These are phyloP conservation scores for Moesziomyces globuligerus DNA, from an alignment of 1,284 basidiomycete species.

Conservation along the genomic window DNA sequence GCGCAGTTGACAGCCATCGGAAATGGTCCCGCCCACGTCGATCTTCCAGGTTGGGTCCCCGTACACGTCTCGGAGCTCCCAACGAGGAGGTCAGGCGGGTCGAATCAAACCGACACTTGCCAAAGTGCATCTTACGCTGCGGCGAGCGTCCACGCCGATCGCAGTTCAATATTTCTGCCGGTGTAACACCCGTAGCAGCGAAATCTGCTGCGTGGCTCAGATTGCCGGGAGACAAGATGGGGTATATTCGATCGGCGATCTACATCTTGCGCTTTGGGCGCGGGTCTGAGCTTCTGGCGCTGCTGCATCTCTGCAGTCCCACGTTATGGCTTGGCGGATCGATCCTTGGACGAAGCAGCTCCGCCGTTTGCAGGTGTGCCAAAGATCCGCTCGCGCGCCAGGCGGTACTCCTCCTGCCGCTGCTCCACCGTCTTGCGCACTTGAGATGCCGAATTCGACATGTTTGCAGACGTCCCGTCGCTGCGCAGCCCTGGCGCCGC, in stretches of 20 bases:
- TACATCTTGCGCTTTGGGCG: no score
- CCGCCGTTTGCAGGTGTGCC: conserved; percentile 9
- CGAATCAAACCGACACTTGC: no score
- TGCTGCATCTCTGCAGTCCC: no score
- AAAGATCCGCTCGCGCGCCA: conserved; percentile 46
- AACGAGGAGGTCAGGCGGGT: not conserved
- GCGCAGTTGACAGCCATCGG: not conserved
- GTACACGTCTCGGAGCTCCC: not conserved
- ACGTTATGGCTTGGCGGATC: conserved; percentile 4
- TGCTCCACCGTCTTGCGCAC: conserved; percentile 47
- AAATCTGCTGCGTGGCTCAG: no score
- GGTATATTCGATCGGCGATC: not conserved
- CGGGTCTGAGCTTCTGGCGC: no score
- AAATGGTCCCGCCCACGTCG: not conserved
- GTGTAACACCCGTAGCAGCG: no score
- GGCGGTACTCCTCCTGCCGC: conserved; percentile 44
- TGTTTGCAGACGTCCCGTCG: conserved; percentile 14
- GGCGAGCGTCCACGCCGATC: no score
- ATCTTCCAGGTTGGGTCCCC: not conserved
- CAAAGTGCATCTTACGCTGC: no score
- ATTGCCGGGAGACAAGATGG: not conserved
- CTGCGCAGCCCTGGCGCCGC: conserved; percentile 35
- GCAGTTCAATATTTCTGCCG: no score
- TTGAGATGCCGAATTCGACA: conserved; percentile 19
- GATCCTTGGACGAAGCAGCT: conserved; percentile 3